phyloP scores from a whole-genome alignment of 140 eudicot genomes.

The Artemisia princeps region DNA sequence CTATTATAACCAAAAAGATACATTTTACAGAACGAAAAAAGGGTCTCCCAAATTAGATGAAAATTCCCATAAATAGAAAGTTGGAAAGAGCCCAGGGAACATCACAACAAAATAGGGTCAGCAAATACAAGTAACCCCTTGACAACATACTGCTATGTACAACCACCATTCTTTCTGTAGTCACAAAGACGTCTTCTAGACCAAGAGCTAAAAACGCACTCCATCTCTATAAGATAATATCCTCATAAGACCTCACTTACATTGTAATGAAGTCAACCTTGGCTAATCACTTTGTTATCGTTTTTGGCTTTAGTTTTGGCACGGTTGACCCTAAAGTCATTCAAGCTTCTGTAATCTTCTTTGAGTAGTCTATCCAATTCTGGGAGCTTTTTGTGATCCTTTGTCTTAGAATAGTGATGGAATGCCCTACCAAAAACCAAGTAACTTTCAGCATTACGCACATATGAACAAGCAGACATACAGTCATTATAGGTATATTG shows the following conservation, averaged over 20 bases:
- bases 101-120: slow-evolving; percentile 20
- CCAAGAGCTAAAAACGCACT: slow-evolving; percentile 19
- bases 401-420: slow-evolving; percentile 60
- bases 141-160: slow-evolving; percentile 28
- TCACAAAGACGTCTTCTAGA: slow-evolving; percentile 5
- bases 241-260: slow-evolving; percentile 13
- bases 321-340: slow-evolving; percentile 51
- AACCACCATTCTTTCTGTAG: slow-evolving; percentile 15
- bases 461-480: background rate
- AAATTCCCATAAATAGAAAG: slow-evolving; percentile 20
- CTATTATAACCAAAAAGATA: slow-evolving; percentile 18
- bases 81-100: slow-evolving; percentile 19
- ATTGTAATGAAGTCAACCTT: slow-evolving; percentile 9
- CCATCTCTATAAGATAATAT: slow-evolving; percentile 10
- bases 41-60: slow-evolving; percentile 11
- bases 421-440: slow-evolving; percentile 66
- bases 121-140: slow-evolving; percentile 9
- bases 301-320: slow-evolving; percentile 42
- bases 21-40: slow-evolving; percentile 24
- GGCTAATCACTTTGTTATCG: slow-evolving; percentile 26
- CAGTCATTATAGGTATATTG: background rate
- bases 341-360: slow-evolving; percentile 62
- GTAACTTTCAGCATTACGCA: background rate
- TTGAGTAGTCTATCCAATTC: slow-evolving; percentile 66
- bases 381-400: slow-evolving; percentile 46